Evolutionary conservation across 2,329 filamentous ascomycete genomes (phyloP), one percentile per base, ranked within the genome.

Genomic region (Aspergillus versicolor): DNA sequence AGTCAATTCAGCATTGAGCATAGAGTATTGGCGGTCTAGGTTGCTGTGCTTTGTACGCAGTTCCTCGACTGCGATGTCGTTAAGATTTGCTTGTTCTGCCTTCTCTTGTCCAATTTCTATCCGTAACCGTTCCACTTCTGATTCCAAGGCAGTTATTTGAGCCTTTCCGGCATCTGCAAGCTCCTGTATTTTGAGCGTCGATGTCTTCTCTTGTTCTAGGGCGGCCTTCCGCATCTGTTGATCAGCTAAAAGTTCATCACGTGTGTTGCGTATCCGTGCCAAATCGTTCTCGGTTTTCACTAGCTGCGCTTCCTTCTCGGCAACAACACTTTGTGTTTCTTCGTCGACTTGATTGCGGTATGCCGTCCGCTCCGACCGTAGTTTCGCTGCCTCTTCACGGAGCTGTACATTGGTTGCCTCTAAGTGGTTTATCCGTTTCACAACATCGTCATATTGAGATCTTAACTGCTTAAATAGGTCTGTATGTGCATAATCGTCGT

Each of bases 401-500:
- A 97, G 75, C 63, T 92, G 88, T 58, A 89, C 87, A 72, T 97
- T 97, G 12, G 88, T 89, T 3, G 91, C 91, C 74, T 97, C 93
- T 13, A 97, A 77, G 66, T 93, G 88, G 72, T 99, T 99, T 68
- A 96, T 87, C 38, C 91, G 88, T 73, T 91, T 93, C 65, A 97
- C 91, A 8, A 96, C 84, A 65, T 97, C 93, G 68, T 97, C 94
- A 66, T 95, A 90, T 67, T 97, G 91, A 22, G 84, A 84, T 75
- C 92, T 95, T 69, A 97, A 84, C 61, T 90, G 86, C 75, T 96
- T 97, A 82, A 96, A 99, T 3, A 96, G 82, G 66, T 97, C 92
- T 4, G 92, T 96, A 56, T 91, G 87, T 41, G 92, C 88, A 70
- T 95, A 97, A 66, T 99, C 94, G 61, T 99, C 94, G 67, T 99